Base-by-base conservation (phyloP, 2,329 filamentous ascomycete genomes). In the Aspergillus sp. region DNA sequence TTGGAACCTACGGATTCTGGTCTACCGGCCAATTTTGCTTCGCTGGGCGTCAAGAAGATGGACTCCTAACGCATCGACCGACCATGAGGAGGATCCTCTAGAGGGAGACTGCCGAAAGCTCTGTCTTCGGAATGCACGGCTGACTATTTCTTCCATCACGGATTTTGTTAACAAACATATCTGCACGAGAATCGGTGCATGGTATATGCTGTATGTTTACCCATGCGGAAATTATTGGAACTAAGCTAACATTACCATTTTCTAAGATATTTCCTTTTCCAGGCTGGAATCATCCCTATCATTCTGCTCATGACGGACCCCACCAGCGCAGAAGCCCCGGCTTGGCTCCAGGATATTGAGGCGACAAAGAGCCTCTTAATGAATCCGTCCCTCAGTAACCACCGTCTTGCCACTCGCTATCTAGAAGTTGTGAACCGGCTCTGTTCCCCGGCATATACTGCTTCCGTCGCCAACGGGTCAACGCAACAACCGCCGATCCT, bases 261-360 rank as follows among this genome's bases (percentile, higher is more conserved):
- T 39, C n/a, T n/a, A 49, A 73, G 72, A 11, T 79, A 80, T 64
- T 80, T 80, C 62, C 72, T 80, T 45, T 80, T 80, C 68, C 78
- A 80, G 67, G 78, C 78, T 14, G 76, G 73, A 22, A 63, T 80
- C 2, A 78, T 80, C 50, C 77, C 77, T 3, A 73, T 78, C 31
- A 75, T 80, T 52, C 75, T 76, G 56, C 68, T 80, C 31, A 77
- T 77, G 71, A 78, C 75, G 4, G 76, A 77, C 49, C 75, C 77
- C 0, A 72, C 73, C 16, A 75, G 70, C 52, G 65, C 72, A 1
- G 73, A 76, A 54, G 72, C 71, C 53, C 64, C 72, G 11, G 69
- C 67, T 54, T 76, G 74, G 74, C 68, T 76, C 12, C 73, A 73
- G 52, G 74, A 76, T 39, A 72, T 78, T n/a, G 73, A 75, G 61